Percentiles rank a stretch among this genome's conserved stretches.
phyloP scores from a whole-genome alignment of 768 basidiomycete genomes.

The Arthromyces matolae region DNA sequence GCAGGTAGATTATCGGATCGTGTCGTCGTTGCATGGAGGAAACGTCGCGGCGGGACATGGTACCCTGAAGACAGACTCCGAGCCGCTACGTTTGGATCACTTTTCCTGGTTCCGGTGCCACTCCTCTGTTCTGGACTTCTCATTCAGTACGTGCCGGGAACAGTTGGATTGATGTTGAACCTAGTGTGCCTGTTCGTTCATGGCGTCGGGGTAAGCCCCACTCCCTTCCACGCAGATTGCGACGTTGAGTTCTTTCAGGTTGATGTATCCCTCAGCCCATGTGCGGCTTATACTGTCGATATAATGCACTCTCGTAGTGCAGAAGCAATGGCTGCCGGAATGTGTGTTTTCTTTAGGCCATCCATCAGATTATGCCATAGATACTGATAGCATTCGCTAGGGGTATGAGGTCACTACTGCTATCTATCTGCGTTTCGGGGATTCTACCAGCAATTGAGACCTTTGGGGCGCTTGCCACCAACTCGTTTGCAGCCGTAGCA shows the following conservation, averaged over 20 bases:
- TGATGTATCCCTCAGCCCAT: constrained; percentile 52
- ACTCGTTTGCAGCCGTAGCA: constrained; percentile 42
- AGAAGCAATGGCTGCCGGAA: constrained; percentile 55
- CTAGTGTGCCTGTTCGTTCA: constrained; percentile 59
- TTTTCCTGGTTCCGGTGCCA: constrained; percentile 50
- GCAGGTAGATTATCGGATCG: constrained; percentile 58
- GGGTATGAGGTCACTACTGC: constrained; percentile 43
- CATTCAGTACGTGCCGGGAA: constrained; percentile 48
- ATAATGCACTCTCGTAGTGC: constrained; percentile 58
- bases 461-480: constrained; percentile 48
- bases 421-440: constrained; percentile 38
- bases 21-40: constrained; percentile 44
- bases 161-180: constrained; percentile 45
- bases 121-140: constrained; percentile 45
- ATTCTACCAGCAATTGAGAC: constrained; percentile 53
- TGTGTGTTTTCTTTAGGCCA: constrained; percentile 33
- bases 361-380: neutral
- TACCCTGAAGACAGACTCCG: constrained; percentile 68
- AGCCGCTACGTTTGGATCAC: constrained; percentile 43
- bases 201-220: constrained; percentile 52
- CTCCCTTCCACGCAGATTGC: neutral
- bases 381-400: constrained; percentile 26
- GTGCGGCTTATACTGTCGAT: constrained; percentile 57
- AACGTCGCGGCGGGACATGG: constrained; percentile 52
- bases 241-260: constrained; percentile 33